Conservation (phyloP, 1,284 basidiomycete species). For the Tremellales sp. region DNA sequence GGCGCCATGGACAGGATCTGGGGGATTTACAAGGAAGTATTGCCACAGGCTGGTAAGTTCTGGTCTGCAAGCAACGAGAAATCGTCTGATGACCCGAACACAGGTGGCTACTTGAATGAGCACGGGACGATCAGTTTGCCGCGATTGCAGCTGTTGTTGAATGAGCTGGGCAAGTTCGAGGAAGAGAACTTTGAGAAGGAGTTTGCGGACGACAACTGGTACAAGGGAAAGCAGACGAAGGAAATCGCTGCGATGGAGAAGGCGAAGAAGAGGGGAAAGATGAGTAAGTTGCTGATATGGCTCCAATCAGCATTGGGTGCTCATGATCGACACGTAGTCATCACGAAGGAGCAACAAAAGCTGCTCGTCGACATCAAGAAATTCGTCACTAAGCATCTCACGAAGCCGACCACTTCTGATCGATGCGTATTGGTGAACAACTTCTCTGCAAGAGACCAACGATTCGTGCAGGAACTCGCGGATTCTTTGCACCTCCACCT, state of each 20-base stretch:
- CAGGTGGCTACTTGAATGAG: slow-evolving; percentile 93
- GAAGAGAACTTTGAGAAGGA: slow-evolving; percentile 85
- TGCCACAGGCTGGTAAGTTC: slow-evolving; percentile 69
- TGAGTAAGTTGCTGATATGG: slow-evolving; percentile 27
- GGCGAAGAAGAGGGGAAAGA: slow-evolving; percentile 45
- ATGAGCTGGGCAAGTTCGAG: slow-evolving; percentile 86
- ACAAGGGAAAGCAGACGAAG: slow-evolving; percentile 80
- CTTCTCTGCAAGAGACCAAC: slow-evolving; percentile 70
- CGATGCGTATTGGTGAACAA: slow-evolving; percentile 67
- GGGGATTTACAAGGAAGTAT: slow-evolving; percentile 87
- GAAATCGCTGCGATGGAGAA: slow-evolving; percentile 56
- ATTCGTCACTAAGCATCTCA: slow-evolving; percentile 61
- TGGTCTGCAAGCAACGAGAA: background rate
- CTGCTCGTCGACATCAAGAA: slow-evolving; percentile 71
- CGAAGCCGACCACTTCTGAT: slow-evolving; percentile 49
- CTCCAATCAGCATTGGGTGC: no score
- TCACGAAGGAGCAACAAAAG: slow-evolving; percentile 67
- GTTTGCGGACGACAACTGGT: slow-evolving; percentile 81
- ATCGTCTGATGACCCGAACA: background rate
- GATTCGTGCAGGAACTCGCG: slow-evolving; percentile 70
- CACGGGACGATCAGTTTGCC: slow-evolving; percentile 74
- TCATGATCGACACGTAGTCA: slow-evolving; percentile 51
- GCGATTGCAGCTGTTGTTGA: slow-evolving; percentile 78
- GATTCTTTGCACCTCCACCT: slow-evolving; percentile 69
- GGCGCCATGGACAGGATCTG: slow-evolving; percentile 90